Evolutionary conservation across 2,329 filamentous ascomycete species (phyloP), one percentile per base, ranked within the genome.

Genomic region (Podosphaera leucotricha): DNA sequence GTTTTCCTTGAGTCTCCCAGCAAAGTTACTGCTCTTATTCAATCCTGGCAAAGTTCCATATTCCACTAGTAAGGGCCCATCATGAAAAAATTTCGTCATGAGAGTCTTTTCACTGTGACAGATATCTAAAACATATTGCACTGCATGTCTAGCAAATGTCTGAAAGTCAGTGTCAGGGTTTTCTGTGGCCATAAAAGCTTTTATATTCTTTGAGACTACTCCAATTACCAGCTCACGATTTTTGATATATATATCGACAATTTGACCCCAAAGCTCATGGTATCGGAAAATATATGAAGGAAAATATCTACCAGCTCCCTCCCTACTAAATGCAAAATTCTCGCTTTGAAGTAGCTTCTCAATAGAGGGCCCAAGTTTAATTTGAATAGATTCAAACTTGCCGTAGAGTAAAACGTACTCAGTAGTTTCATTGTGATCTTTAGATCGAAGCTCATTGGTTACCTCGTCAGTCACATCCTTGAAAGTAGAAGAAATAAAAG

Each of bases 401-500:
- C 77, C 75, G 53, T 81, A 81, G 1, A 81, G 61, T 7, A 81
- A 60, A 8, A 77, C 74, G 19, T 77, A 80, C 62, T 80, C 73
- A 1, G 76, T 78, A 1, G 77, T 79, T 48, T 81, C 77, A 49
- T 78, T 81, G 37, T 71, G 52, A 74, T 75, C 45, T 73, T 70
- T 58, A 68, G 74, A 19, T 68, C 67, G 40, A 75, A 75, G 51
- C 70, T 75, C 39, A 70, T 67, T 43, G 69, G 71, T 39, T 72
- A 74, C 48, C 75, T 75, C 49, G 68, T 70, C 20, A 75, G 63
- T n/a, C 66, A 66, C 49, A 68, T 70, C 47, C 72, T 75, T 53
- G 8, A 56, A 43, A 45, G 50, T 46, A 26, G 45, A 50, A 1
- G 49, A 48, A 37, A 56, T 47, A 35, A 44, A 35, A 11, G n/a